Evolutionary conservation across 805 yeast species (phyloP).

Genomic region (Kurtzmaniella fragi): DNA sequence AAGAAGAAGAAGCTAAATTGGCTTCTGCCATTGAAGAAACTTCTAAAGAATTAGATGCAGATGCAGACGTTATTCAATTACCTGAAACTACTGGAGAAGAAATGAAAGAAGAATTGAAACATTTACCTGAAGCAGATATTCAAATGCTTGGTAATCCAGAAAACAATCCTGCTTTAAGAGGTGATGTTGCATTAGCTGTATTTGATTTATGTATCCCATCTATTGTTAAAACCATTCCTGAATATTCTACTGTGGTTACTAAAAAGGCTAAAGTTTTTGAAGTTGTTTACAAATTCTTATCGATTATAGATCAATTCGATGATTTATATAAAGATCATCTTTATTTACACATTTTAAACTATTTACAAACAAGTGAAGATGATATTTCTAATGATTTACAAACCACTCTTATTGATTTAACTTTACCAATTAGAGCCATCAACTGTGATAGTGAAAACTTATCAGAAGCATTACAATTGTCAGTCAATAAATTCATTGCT

Average conservation of each 20-base stretch:
- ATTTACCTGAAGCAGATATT: conserved; percentile 82
- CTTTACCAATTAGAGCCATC: conserved; percentile 60
- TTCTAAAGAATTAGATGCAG: conserved; percentile 18
- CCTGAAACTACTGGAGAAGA: conserved; percentile 49
- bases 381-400: conserved; percentile 27
- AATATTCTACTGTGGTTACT: conserved; percentile 15
- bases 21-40: conserved; percentile 25
- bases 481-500: conserved; percentile 68
- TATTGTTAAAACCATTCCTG: conserved; percentile 20
- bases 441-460: conserved; percentile 36
- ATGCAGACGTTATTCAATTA: conserved; percentile 35
- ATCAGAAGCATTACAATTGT: conserved; percentile 57
- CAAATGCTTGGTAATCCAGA: conserved; percentile 83
- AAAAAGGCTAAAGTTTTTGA: conserved; percentile 38
- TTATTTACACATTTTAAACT: conserved; percentile 57
- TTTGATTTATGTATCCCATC: conserved; percentile 33
- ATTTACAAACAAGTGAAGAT: conserved; percentile 38
- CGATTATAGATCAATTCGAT: conserved; percentile 62
- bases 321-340: conserved; percentile 67
- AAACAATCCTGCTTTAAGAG: conserved; percentile 66
- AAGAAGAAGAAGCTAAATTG: conserved; percentile 20
- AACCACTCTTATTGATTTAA: conserved; percentile 49
- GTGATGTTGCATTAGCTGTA: conserved; percentile 41
- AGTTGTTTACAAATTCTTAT: conserved; percentile 39
- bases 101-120: conserved; percentile 57